Evolutionary conservation across 2,329 filamentous ascomycete species (phyloP).

Genomic region (Aspergillus flavus): DNA sequence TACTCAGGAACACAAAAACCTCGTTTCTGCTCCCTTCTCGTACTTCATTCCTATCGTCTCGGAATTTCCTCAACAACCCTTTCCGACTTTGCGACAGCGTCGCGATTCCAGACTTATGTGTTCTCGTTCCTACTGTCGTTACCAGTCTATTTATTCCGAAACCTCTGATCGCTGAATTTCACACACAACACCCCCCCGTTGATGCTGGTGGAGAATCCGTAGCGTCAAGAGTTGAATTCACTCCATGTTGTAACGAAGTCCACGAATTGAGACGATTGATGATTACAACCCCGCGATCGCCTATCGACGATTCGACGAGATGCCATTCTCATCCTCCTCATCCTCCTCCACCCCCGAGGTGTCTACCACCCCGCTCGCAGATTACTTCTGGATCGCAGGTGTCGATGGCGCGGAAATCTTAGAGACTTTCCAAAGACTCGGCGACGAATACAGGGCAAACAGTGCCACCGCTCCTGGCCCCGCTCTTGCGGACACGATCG

Average conservation of each 20-base stretch:
- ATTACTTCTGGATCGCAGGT: slow-evolving; percentile 67
- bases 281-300: slow-evolving; percentile 23
- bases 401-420: slow-evolving; percentile 51
- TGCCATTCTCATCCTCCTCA: slow-evolving; percentile 32
- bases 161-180: slow-evolving; percentile 20
- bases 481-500: slow-evolving; percentile 59
- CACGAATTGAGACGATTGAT: slow-evolving; percentile 29
- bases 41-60: not conserved
- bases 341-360: slow-evolving; percentile 37
- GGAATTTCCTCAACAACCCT: slow-evolving; percentile 8
- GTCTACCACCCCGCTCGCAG: slow-evolving; percentile 60
- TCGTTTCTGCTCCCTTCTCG: slow-evolving; percentile 5
- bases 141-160: slow-evolving; percentile 15
- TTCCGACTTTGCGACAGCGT: slow-evolving; percentile 21
- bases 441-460: slow-evolving; percentile 46
- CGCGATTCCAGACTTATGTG: slow-evolving; percentile 27
- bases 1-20: slow-evolving; percentile 6
- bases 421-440: slow-evolving; percentile 46
- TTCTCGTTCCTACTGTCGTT: slow-evolving; percentile 18
- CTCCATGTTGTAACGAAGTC: slow-evolving; percentile 26
- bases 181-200: slow-evolving; percentile 4
- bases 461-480: slow-evolving; percentile 38
- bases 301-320: slow-evolving; percentile 26
- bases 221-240: slow-evolving; percentile 15
- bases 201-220: slow-evolving; percentile 14